Conservation (phyloP, 148 eudicot species). For the Nepenthes gracilis region DNA sequence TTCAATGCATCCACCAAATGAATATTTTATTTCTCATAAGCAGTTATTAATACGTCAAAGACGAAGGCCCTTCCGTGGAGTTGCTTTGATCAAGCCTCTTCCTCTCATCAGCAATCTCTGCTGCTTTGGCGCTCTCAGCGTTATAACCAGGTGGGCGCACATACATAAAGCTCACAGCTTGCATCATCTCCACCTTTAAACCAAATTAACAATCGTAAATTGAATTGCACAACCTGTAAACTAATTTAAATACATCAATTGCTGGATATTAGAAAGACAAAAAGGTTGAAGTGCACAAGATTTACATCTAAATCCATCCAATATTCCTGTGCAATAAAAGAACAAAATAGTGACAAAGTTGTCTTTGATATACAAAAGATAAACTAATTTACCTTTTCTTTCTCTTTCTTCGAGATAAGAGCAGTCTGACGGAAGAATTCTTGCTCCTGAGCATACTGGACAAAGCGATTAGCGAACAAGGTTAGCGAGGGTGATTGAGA, state of each 20-base stretch:
- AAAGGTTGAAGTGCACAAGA: too few relatives aligned
- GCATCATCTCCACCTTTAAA: constrained; percentile 80
- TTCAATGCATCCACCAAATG: background rate
- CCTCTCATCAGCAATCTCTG: constrained; percentile 63
- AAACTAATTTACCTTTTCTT: constrained; percentile 51
- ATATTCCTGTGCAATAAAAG: too few relatives aligned
- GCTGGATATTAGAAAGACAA: too few relatives aligned
- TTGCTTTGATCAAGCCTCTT: constrained; percentile 28
- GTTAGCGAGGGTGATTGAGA: background rate
- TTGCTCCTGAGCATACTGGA: constrained; percentile 95
- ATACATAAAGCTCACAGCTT: constrained; percentile 99
- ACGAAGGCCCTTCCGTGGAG: constrained; percentile 31
- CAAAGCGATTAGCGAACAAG: background rate
- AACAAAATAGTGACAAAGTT: background rate
- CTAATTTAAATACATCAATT: background rate
- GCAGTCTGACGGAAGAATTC: constrained; percentile 83
- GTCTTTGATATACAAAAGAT: background rate
- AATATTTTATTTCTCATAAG: background rate
- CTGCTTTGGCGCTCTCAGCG: constrained; percentile 99
- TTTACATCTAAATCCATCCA: too few relatives aligned
- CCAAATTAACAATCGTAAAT: constrained; percentile 4
- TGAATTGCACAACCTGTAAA: background rate
- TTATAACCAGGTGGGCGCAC: constrained; percentile 97
- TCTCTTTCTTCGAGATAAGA: constrained; percentile 79
- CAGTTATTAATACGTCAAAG: constrained; percentile 35